These are phyloP conservation scores for Vitis hybrid DNA, from an alignment of 177 flowering plant genomes.

Conservation along the genomic window DNA sequence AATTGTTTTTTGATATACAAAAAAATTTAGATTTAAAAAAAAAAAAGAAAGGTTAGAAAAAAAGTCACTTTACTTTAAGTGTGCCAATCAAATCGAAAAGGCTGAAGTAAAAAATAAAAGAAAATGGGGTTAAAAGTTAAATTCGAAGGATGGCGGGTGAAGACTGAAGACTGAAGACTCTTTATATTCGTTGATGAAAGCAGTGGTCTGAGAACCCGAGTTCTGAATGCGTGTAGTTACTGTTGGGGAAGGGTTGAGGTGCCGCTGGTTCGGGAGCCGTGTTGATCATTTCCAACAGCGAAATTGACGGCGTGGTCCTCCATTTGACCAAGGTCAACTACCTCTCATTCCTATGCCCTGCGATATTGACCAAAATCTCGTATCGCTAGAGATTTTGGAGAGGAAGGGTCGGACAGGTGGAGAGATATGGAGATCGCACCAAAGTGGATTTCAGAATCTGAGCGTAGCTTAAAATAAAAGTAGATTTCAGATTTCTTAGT, in stretches of 20 bases:
- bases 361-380: conserved; percentile 16
- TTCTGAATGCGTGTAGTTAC: background rate
- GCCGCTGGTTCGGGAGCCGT: conserved; percentile 7
- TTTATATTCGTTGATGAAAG: background rate
- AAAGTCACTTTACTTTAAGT: too few species aligned
- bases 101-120: too few species aligned
- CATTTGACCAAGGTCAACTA: conserved; percentile 28
- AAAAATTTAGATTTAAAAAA: too few species aligned
- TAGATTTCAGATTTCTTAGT: conserved; percentile 45
- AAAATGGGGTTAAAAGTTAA: too few species aligned
- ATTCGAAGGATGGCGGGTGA: too few species aligned
- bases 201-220: too few species aligned
- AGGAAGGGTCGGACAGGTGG: background rate
- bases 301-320: conserved; percentile 29
- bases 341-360: conserved; percentile 9
- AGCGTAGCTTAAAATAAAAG: conserved; percentile 24
- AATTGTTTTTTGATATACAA: too few species aligned
- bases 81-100: too few species aligned
- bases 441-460: conserved; percentile 64
- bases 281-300: conserved; percentile 16
- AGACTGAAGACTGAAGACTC: too few species aligned
- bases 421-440: conserved; percentile 31
- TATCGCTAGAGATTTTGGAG: background rate
- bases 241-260: too few species aligned
- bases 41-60: too few species aligned